phyloP scores from a whole-genome alignment of 108 stramenopile species.

The Skeletonema marinoi region DNA sequence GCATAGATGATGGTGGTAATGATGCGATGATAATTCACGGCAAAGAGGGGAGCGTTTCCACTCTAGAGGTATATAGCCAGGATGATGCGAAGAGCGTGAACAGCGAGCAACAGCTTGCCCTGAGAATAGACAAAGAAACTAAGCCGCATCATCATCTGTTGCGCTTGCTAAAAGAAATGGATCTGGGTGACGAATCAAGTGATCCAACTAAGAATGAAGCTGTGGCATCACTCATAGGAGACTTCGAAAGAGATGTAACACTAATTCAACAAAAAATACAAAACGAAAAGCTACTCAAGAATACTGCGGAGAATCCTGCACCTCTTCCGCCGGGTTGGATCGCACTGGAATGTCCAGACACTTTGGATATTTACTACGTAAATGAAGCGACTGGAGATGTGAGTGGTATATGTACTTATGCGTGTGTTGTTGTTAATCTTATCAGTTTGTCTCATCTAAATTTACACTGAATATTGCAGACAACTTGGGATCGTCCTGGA shows the following conservation, averaged over 20 bases:
- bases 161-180: slow-evolving; percentile 22
- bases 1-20: background rate
- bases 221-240: slow-evolving; percentile 15
- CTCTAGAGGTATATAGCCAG: background rate
- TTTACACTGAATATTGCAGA: background rate
- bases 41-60: background rate
- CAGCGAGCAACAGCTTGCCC: slow-evolving; percentile 6
- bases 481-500: slow-evolving; percentile 3
- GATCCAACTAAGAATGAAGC: slow-evolving; percentile 11
- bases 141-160: slow-evolving; percentile 24
- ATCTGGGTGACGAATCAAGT: background rate
- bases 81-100: background rate
- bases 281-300: slow-evolving; percentile 6
- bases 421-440: background rate
- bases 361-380: slow-evolving; percentile 72
- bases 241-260: slow-evolving; percentile 18
- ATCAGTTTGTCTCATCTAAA: background rate
- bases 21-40: background rate
- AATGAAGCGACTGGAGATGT: slow-evolving; percentile 80
- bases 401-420: background rate
- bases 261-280: slow-evolving; percentile 22
- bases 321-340: slow-evolving; percentile 5
- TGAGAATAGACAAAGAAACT: slow-evolving; percentile 22
- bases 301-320: slow-evolving; percentile 2
- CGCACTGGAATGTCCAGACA: slow-evolving; percentile 1